Conservation (phyloP, 331 rosid species). For the Malus hybrid region DNA sequence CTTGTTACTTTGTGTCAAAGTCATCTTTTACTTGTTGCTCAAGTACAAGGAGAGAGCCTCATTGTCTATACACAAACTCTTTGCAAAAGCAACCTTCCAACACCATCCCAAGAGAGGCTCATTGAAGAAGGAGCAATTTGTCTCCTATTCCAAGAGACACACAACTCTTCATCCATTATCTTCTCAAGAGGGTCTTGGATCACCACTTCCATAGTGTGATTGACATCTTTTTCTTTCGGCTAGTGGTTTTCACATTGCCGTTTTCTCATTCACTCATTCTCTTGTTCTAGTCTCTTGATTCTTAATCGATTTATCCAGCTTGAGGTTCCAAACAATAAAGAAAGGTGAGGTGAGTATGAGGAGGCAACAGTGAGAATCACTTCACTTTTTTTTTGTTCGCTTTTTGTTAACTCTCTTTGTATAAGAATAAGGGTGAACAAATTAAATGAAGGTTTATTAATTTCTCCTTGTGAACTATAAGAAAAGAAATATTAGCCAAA, state of each 20-base stretch:
- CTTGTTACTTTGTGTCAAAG: not conserved
- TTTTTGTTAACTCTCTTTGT: no score
- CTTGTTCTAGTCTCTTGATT: not conserved
- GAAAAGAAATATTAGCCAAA: no score
- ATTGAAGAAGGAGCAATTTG: not conserved
- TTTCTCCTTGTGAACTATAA: no score
- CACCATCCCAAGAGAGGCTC: not conserved
- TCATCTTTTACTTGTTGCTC: conserved; percentile 1
- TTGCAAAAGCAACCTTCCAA: not conserved
- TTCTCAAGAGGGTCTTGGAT: conserved; percentile 17
- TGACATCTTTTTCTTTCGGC: not conserved
- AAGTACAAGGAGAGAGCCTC: conserved; percentile 9
- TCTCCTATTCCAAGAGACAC: conserved; percentile 2
- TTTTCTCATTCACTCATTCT: not conserved
- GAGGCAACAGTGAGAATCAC: not conserved
- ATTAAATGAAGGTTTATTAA: no score
- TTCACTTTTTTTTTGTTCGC: no score
- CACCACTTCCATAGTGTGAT: conserved; percentile 6
- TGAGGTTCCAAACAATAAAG: no score
- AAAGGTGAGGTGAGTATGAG: not conserved
- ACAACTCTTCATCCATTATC: conserved; percentile 5
- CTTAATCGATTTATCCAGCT: not conserved
- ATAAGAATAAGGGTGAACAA: no score
- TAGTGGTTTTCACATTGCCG: not conserved
- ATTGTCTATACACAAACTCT: not conserved